Evolutionary conservation across 192 early-diverging fungal genomes (phyloP).

Genomic region (Podila horticola): DNA sequence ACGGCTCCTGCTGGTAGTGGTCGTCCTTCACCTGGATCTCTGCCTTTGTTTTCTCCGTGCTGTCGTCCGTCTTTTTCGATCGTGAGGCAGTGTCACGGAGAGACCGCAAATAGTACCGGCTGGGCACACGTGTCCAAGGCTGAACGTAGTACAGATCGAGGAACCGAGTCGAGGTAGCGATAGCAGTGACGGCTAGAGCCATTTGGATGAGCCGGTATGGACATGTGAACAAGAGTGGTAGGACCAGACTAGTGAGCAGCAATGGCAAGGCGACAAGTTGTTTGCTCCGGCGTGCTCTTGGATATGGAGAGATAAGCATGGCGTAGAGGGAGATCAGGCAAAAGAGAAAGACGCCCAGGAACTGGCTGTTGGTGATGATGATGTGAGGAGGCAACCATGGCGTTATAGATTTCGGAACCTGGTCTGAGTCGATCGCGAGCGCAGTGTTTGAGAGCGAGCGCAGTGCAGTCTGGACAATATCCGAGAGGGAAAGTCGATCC

Average conservation of each 20-base stretch:
- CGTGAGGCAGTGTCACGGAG: neutral
- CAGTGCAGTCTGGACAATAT: too few relatives aligned
- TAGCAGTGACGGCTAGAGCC: constrained; percentile 8
- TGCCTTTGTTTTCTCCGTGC: neutral
- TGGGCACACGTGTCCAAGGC: constrained; percentile 33
- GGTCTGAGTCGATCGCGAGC: neutral
- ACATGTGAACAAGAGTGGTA: constrained; percentile 19
- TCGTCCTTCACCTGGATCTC: neutral
- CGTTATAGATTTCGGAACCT: neutral
- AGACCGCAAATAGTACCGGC: neutral
- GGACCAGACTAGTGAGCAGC: neutral
- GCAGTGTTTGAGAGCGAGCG: neutral
- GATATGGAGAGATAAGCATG: constrained; percentile 12
- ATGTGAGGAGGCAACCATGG: constrained; percentile 1
- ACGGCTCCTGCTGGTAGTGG: neutral
- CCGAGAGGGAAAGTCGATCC: too few relatives aligned
- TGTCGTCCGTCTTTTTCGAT: neutral
- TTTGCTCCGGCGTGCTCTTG: constrained; percentile 12
- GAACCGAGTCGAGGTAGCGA: constrained; percentile 15
- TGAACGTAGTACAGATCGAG: constrained; percentile 43
- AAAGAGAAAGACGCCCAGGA: neutral
- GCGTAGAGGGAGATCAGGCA: constrained; percentile 10
- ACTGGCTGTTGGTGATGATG: constrained; percentile 5
- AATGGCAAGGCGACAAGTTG: constrained; percentile 19
- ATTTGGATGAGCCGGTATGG: constrained; percentile 8